These are phyloP conservation scores for Cladosporium sp. DNA, from an alignment of 2,329 filamentous ascomycete species.

Conservation along the genomic window DNA sequence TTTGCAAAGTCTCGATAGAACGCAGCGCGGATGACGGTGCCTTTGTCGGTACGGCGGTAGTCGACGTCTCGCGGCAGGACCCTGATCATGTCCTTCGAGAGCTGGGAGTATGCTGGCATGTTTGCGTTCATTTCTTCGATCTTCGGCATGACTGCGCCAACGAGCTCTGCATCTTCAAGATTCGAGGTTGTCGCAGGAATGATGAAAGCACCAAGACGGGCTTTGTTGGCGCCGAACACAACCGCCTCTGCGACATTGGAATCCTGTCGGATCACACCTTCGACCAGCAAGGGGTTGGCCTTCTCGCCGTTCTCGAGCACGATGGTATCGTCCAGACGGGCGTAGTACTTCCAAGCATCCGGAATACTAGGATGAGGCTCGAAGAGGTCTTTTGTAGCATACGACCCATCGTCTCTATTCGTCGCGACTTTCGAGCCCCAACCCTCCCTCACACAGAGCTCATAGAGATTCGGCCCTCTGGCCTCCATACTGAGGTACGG, in stretches of 20 bases:
- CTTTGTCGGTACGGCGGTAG: slow-evolving; percentile 50
- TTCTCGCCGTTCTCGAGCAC: slow-evolving; percentile 29
- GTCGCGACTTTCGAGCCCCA: slow-evolving; percentile 29
- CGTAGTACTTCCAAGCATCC: slow-evolving; percentile 25
- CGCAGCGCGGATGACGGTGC: slow-evolving; percentile 46
- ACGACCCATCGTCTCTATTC: slow-evolving; percentile 40
- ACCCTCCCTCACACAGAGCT: slow-evolving; percentile 33
- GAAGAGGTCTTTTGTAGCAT: slow-evolving; percentile 28
- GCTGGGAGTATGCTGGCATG: slow-evolving; percentile 45
- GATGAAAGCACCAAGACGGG: slow-evolving; percentile 48
- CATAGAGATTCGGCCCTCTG: slow-evolving; percentile 32
- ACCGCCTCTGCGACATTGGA: slow-evolving; percentile 48
- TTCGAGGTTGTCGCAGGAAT: slow-evolving; percentile 41
- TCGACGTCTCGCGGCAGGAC: slow-evolving; percentile 37
- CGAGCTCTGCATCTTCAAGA: slow-evolving; percentile 36
- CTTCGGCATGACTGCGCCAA: slow-evolving; percentile 43
- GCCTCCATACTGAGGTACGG: slow-evolving; percentile 22
- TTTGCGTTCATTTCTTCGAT: slow-evolving; percentile 45
- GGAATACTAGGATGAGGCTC: slow-evolving; percentile 24
- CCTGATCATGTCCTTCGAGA: slow-evolving; percentile 47
- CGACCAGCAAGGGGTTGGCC: slow-evolving; percentile 23
- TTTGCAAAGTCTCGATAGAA: slow-evolving; percentile 42
- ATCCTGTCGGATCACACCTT: slow-evolving; percentile 32
- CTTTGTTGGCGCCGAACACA: slow-evolving; percentile 49
- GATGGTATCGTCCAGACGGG: slow-evolving; percentile 26